Evolutionary conservation across 495 filamentous ascomycete genomes (phyloP), one percentile per base, ranked within the genome.

Genomic region (Chaetomium tenue): DNA sequence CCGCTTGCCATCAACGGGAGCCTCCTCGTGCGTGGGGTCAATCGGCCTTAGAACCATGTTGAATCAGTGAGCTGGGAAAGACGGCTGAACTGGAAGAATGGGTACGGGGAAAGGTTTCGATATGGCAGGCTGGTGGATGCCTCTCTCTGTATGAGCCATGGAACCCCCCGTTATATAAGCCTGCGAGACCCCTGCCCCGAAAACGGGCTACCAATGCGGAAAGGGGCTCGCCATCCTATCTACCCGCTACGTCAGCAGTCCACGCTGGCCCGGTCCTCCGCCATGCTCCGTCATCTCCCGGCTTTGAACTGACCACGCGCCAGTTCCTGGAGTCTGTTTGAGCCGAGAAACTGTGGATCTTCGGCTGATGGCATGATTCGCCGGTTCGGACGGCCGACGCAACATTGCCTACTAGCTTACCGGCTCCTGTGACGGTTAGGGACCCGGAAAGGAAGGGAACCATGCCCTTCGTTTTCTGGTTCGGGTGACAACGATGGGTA

Each of bases 281-380:
- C 53, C 53, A 25, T 50, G 40, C 33, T 40, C 52, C 53, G 23
- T 50, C 25, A 37, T 51, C 51, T 20, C 61, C 44, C 15, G 53
- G 3, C 46, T 40, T 3, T 16, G 20, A n/a, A n/a, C 58, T 25
- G 13, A 39, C 37, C 39, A 63, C n/a, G 18, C 40, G 18, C 40
- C 59, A 50, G 18, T 37, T 55, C 63, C 20, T 62, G 22, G 40
- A 51, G 13, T 58, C 63, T 59, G 30, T 51, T 70, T 62, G 56
- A 47, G 60, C 46, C 57, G 62, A 63, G 47, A 6, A 6, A 20
- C 30, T 63, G 66, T 68, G 65, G 68, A 68, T 61, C 68, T 64
- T 63, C 66, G 70, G 68, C 47, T 69, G 51, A 16, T 48, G 58
- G 68, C 70, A 72, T 75, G 73, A 71, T 72, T 74, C 67, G 73